Evolutionary conservation across 2,329 filamentous ascomycete genomes (phyloP).

Genomic region (Apiospora saccharicola): DNA sequence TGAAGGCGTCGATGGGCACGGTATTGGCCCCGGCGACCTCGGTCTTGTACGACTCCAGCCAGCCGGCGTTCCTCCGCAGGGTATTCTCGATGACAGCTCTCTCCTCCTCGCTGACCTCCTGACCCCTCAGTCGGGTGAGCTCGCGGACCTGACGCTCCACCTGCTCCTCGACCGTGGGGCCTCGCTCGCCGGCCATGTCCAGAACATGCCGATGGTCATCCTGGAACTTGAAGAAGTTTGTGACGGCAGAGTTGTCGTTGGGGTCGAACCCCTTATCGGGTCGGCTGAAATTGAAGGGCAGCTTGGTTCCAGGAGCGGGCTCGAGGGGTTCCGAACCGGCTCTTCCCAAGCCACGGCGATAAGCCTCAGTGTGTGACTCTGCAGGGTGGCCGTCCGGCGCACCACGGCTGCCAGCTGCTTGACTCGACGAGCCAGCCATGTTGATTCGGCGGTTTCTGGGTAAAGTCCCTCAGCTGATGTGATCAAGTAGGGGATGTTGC

Average conservation of each 20-base stretch:
- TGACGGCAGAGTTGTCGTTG: conserved; percentile 8
- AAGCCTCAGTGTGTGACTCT: background rate
- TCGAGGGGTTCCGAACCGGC: background rate
- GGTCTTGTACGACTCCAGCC: conserved; percentile 24
- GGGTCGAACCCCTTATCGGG: conserved; percentile 19
- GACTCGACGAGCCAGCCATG: background rate
- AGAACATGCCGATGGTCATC: background rate
- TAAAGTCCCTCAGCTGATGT: background rate
- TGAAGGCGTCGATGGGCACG: conserved; percentile 24
- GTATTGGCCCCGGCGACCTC: background rate
- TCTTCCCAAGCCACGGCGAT: background rate
- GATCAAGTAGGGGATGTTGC: background rate
- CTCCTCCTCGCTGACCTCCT: conserved; percentile 3
- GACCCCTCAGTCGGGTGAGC: background rate
- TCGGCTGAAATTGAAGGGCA: conserved; percentile 8
- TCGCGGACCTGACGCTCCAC: background rate
- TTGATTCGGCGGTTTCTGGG: background rate
- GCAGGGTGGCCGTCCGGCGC: background rate
- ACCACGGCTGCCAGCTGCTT: background rate
- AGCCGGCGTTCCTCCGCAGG: background rate
- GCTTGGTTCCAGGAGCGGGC: background rate
- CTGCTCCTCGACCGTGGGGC: conserved; percentile 15
- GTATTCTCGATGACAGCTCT: background rate
- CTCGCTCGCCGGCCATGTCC: background rate
- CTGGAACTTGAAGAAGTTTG: background rate